These are phyloP conservation scores for Mimosa pudica DNA, from an alignment of 306 rosid species.

Conservation along the genomic window DNA sequence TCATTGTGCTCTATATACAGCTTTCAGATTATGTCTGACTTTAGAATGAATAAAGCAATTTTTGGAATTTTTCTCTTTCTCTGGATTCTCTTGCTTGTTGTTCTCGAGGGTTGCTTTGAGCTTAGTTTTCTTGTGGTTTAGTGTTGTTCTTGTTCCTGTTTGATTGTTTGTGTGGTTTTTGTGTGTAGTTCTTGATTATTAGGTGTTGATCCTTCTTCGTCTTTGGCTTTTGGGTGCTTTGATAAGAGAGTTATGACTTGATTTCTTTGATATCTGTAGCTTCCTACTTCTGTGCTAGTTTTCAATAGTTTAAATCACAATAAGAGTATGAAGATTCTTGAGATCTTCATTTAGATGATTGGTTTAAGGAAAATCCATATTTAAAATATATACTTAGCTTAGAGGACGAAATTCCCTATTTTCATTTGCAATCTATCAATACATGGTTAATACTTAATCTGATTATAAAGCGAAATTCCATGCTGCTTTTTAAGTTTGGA, in stretches of 20 bases:
- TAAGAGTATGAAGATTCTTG: conserved; percentile 5
- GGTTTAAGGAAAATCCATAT: not conserved
- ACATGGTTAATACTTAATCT: not conserved
- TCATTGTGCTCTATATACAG: not conserved
- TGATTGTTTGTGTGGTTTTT: conserved; percentile 23
- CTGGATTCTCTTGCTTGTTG: not conserved
- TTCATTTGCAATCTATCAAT: not conserved
- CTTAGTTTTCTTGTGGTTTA: conserved; percentile 25
- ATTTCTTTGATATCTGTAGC: not conserved
- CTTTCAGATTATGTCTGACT: not conserved
- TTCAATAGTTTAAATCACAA: not conserved
- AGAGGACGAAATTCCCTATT: not conserved
- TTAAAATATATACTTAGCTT: not conserved
- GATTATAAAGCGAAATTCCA: not conserved
- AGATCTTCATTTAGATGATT: conserved; percentile 1
- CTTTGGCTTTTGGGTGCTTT: not conserved
- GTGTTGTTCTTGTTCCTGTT: not conserved
- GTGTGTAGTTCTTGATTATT: not conserved
- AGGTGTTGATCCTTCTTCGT: not conserved
- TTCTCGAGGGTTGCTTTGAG: conserved; percentile 27
- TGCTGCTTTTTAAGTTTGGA: not conserved
- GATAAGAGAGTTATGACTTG: conserved; percentile 28
- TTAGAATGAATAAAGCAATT: not conserved
- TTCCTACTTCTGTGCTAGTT: not conserved
- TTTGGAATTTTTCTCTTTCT: conserved; percentile 3